Evolutionary conservation across 345 rosid species (phyloP).

Genomic region (Clarkia xantiana): DNA sequence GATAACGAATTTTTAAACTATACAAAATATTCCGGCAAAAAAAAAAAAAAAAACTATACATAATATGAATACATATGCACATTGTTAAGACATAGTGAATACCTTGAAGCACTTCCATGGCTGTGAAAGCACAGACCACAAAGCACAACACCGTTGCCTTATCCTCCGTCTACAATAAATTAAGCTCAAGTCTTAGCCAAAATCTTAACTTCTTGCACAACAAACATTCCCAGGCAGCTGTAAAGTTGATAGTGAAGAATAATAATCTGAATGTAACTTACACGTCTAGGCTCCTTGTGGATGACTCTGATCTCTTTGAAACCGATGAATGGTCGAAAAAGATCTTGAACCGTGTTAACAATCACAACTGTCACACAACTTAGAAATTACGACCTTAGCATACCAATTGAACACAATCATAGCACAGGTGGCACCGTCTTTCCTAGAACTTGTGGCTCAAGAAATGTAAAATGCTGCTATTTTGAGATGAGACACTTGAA

Average conservation of each 20-base stretch:
- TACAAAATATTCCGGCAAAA: too few relatives aligned
- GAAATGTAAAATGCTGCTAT: too few relatives aligned
- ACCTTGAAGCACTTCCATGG: slow-evolving; percentile 57
- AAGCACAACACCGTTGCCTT: slow-evolving; percentile 41
- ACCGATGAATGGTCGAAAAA: slow-evolving; percentile 48
- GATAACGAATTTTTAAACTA: too few relatives aligned
- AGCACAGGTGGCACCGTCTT: neutral
- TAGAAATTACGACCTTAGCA: too few relatives aligned
- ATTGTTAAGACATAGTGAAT: neutral
- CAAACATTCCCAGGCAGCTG: too few relatives aligned
- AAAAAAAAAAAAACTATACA: too few relatives aligned
- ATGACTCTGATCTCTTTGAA: slow-evolving; percentile 46
- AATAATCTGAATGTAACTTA: slow-evolving; percentile 10
- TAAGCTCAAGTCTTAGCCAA: too few relatives aligned
- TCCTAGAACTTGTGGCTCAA: too few relatives aligned
- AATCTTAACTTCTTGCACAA: too few relatives aligned
- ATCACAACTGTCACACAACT: slow-evolving; percentile 3
- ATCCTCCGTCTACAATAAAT: slow-evolving; percentile 30
- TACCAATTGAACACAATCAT: too few relatives aligned
- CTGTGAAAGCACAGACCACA: slow-evolving; percentile 39
- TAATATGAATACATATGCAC: neutral
- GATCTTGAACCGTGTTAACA: slow-evolving; percentile 26
- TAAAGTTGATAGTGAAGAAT: too few relatives aligned
- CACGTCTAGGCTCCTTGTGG: slow-evolving; percentile 45
- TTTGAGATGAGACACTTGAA: too few relatives aligned